Evolutionary conservation across 257 asterid genomes (phyloP).

Genomic region (Nicotiana benthamiana): DNA sequence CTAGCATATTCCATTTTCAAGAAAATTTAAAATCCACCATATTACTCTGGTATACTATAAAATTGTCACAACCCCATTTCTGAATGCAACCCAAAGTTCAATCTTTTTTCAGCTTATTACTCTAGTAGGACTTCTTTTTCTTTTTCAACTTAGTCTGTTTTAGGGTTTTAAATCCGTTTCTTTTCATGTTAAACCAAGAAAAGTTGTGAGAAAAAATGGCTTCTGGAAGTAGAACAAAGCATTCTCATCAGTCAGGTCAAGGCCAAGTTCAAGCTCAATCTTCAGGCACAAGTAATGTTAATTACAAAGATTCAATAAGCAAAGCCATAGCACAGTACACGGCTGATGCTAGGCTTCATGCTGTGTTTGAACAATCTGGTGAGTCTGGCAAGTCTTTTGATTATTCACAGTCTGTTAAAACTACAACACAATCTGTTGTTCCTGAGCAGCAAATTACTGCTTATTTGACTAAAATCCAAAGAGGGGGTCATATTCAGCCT

Average conservation of each 20-base stretch:
- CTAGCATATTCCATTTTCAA: conserved; percentile 1
- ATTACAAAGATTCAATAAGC: conserved; percentile 35
- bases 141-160: too few species aligned
- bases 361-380: conserved; percentile 81
- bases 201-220: conserved; percentile 21
- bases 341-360: conserved; percentile 69
- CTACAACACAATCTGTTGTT: conserved; percentile 28
- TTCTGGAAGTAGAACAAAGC: conserved; percentile 34
- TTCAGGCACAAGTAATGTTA: conserved; percentile 27
- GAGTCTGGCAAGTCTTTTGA: conserved; percentile 75
- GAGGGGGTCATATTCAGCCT: conserved; percentile 76
- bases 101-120: background rate
- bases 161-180: background rate
- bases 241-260: conserved; percentile 1
- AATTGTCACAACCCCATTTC: background rate
- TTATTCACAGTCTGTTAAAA: conserved; percentile 52
- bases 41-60: background rate
- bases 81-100: background rate
- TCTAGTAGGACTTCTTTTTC: background rate
- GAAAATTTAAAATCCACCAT: background rate
- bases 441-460: conserved; percentile 65
- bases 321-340: conserved; percentile 79
- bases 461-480: conserved; percentile 66
- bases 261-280: conserved; percentile 26
- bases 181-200: background rate